Conservation (phyloP, 805 yeast genomes). For the Starmerella geochares region DNA sequence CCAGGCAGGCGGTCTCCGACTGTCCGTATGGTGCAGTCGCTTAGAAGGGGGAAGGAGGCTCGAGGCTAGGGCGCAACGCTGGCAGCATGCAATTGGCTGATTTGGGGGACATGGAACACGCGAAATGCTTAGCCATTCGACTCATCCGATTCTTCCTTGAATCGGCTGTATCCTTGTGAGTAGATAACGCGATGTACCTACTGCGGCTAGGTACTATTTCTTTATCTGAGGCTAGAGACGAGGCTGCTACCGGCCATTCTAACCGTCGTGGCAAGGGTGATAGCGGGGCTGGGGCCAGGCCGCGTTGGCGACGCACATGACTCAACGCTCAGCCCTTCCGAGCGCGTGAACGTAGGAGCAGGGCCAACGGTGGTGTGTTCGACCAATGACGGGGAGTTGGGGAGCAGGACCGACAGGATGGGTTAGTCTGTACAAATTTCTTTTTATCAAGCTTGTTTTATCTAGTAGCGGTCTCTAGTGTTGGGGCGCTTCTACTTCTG, state of each 20-base stretch:
- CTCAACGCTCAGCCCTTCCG: background rate
- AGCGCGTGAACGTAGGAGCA: background rate
- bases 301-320: constrained; percentile 6
- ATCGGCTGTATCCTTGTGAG: no score
- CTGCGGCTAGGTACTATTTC: no score
- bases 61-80: constrained; percentile 4
- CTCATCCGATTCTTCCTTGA: no score
- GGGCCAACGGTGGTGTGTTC: no score
- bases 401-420: no score
- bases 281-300: constrained; percentile 1
- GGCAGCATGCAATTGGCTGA: background rate
- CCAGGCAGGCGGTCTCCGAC: constrained; percentile 1
- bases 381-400: no score
- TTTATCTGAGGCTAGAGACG: background rate
- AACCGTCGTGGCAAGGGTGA: background rate
- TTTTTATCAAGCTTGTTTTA: no score
- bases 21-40: constrained; percentile 6
- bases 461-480: no score
- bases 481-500: no score
- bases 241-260: background rate
- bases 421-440: no score
- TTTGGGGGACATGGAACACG: background rate
- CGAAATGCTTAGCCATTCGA: background rate
- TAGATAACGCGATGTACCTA: no score
- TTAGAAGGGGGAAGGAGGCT: background rate